Percentiles rank a stretch among this genome's conserved stretches.
phyloP scores from a whole-genome alignment of 2,329 filamentous ascomycete genomes.

The Celoporthe dispersa region DNA sequence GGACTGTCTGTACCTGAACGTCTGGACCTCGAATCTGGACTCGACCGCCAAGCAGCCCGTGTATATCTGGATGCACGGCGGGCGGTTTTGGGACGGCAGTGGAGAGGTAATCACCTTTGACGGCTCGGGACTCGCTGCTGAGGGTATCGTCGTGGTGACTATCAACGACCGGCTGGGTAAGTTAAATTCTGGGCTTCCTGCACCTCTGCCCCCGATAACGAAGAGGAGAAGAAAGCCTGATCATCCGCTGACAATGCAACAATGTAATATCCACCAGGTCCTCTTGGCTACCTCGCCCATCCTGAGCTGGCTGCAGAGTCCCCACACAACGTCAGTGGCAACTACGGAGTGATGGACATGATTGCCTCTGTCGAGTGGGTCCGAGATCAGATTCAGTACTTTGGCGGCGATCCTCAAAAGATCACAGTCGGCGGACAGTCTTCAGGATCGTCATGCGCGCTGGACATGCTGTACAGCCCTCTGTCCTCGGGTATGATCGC shows the following conservation, averaged over 20 bases:
- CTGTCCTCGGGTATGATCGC: slow-evolving; percentile 32
- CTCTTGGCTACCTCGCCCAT: slow-evolving; percentile 71
- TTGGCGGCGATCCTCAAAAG: slow-evolving; percentile 70
- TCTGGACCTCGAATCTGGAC: slow-evolving; percentile 48
- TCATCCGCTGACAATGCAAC: no score
- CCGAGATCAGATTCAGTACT: slow-evolving; percentile 61
- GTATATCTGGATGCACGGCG: slow-evolving; percentile 48
- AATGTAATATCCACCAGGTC: no score
- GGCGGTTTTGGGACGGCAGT: slow-evolving; percentile 52
- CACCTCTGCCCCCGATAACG: no score
- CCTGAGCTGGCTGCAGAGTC: slow-evolving; percentile 49
- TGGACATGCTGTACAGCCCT: slow-evolving; percentile 8
- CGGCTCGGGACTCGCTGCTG: slow-evolving; percentile 60
- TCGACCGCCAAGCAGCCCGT: slow-evolving; percentile 44
- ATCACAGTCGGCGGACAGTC: slow-evolving; percentile 71
- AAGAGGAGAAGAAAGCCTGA: no score
- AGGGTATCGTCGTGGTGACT: slow-evolving; percentile 70
- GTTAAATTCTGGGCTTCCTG: no score
- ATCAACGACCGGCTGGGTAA: slow-evolving; percentile 76
- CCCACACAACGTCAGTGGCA: slow-evolving; percentile 48
- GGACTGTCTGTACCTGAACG: slow-evolving; percentile 72
- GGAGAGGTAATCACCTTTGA: slow-evolving; percentile 51
- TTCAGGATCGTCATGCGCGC: slow-evolving; percentile 46
- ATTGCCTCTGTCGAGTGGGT: slow-evolving; percentile 50
- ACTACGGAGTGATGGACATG: slow-evolving; percentile 74